phyloP scores from a whole-genome alignment of 352 stramenopile species.

The Pythium brachiatum region DNA sequence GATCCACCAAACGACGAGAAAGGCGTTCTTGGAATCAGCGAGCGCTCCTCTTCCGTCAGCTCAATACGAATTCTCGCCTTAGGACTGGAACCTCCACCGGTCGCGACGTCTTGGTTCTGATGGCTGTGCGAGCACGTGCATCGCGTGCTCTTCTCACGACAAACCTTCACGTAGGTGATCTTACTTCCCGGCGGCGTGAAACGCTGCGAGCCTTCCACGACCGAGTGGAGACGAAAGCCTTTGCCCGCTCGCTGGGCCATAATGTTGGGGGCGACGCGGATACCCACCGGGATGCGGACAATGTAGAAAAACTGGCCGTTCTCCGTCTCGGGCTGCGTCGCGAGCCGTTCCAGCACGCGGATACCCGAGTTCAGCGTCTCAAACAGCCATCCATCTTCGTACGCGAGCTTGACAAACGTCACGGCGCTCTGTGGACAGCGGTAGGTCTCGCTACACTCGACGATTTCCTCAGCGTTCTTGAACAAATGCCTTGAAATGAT shows the following conservation, averaged over 20 bases:
- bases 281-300: constrained; percentile 78
- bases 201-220: constrained; percentile 78
- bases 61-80: constrained; percentile 21
- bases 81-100: constrained; percentile 11
- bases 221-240: constrained; percentile 78
- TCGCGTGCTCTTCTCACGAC: constrained; percentile 65
- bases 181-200: constrained; percentile 80
- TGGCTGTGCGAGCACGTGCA: constrained; percentile 55
- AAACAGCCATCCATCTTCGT: constrained; percentile 82
- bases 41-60: constrained; percentile 25
- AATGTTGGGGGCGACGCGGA: constrained; percentile 78
- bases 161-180: constrained; percentile 84
- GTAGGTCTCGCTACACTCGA: constrained; percentile 67
- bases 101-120: constrained; percentile 21
- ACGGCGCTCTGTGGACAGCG: constrained; percentile 69
- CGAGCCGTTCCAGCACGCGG: constrained; percentile 64
- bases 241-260: constrained; percentile 81
- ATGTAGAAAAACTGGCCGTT: constrained; percentile 84
- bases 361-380: constrained; percentile 82
- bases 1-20: constrained; percentile 16
- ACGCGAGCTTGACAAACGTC: constrained; percentile 79
- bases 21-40: constrained; percentile 24
- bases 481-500: constrained; percentile 66
- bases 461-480: constrained; percentile 82
- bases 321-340: constrained; percentile 59